phyloP scores from a whole-genome alignment of 2,329 filamentous ascomycete species.

The Colletotrichum theobromicola region DNA sequence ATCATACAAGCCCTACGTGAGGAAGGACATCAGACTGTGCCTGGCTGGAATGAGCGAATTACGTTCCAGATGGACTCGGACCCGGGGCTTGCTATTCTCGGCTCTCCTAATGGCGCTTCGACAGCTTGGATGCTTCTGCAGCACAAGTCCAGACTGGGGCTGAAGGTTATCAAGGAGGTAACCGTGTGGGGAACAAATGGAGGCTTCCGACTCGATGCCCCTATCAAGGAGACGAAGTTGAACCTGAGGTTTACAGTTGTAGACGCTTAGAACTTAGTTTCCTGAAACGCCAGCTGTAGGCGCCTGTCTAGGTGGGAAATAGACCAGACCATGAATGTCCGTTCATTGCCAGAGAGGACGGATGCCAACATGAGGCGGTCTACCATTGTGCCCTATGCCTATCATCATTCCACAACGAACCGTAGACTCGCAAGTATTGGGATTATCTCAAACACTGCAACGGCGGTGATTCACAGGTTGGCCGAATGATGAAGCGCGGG shows the following conservation, averaged over 20 bases:
- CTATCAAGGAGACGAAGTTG: neutral
- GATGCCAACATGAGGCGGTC: too few relatives aligned
- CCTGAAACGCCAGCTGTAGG: too few relatives aligned
- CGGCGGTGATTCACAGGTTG: too few relatives aligned
- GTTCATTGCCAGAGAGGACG: too few relatives aligned
- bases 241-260: neutral
- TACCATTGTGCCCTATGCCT: too few relatives aligned
- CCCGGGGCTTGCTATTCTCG: neutral
- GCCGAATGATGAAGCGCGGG: too few relatives aligned
- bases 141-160: neutral
- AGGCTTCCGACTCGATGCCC: neutral
- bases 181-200: neutral
- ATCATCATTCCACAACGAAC: too few relatives aligned
- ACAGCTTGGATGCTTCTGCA: neutral
- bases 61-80: neutral
- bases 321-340: too few relatives aligned
- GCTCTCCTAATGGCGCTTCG: neutral
- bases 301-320: too few relatives aligned
- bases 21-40: neutral
- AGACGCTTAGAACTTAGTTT: neutral
- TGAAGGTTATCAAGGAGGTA: neutral
- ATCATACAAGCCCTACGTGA: neutral
- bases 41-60: neutral
- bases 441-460: too few relatives aligned
- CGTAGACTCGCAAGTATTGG: too few relatives aligned